These are phyloP conservation scores for Salix arbutifolia DNA, from an alignment of 345 rosid genomes.

Conservation along the genomic window DNA sequence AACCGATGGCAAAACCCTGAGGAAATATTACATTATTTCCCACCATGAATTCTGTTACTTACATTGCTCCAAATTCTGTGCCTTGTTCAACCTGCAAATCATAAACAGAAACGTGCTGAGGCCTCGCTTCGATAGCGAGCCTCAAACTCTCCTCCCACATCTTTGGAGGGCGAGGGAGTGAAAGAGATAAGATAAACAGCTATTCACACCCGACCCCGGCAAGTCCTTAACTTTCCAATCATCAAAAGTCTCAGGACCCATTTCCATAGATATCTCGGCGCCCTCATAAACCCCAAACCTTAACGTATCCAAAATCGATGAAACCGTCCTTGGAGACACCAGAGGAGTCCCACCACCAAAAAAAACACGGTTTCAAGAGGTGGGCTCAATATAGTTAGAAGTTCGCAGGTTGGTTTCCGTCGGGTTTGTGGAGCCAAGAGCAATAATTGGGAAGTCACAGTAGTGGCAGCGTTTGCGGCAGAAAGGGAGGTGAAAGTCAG, in stretches of 20 bases:
- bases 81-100: constrained; percentile 97
- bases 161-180: constrained; percentile 69
- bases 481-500: constrained; percentile 87
- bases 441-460: constrained; percentile 85
- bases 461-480: constrained; percentile 95
- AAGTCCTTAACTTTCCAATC: constrained; percentile 50
- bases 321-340: constrained; percentile 71
- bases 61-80: constrained; percentile 78
- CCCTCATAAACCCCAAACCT: constrained; percentile 55
- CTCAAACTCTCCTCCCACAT: constrained; percentile 92
- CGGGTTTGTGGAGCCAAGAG: constrained; percentile 59
- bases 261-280: constrained; percentile 90
- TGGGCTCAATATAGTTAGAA: constrained; percentile 17
- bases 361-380: constrained; percentile 50
- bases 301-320: constrained; percentile 54
- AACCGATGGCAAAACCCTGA: background rate
- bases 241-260: constrained; percentile 93
- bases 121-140: constrained; percentile 49
- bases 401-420: constrained; percentile 65
- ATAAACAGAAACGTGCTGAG: constrained; percentile 79
- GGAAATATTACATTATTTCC: background rate
- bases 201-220: constrained; percentile 75
- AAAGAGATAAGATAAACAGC: constrained; percentile 86
- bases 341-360: constrained; percentile 97
- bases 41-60: constrained; percentile 27